A percentile compares a stretch with the other conserved stretches of the same genome.
Evolutionary conservation across 352 stramenopile species (phyloP).

Genomic region (Pythium aphanidermatum): DNA sequence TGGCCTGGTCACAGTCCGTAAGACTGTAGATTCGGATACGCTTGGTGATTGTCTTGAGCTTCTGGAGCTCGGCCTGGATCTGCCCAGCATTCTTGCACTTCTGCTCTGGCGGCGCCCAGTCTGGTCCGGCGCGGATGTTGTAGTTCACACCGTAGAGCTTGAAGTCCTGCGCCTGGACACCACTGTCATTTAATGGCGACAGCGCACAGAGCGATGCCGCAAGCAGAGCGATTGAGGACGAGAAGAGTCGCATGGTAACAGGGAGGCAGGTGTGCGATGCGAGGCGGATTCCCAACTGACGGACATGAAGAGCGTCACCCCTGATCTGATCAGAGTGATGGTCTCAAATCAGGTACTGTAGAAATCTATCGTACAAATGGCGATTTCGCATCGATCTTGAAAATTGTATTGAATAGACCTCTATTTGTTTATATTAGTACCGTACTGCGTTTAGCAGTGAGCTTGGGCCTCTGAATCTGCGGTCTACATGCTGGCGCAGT

Average conservation of each 20-base stretch:
- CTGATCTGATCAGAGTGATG: conserved; percentile 9
- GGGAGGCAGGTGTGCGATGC: no score
- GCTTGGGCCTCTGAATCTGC: no score
- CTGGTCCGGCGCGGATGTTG: conserved; percentile 42
- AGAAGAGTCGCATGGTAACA: conserved; percentile 3
- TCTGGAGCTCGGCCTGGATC: conserved; percentile 40
- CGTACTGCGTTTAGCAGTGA: no score
- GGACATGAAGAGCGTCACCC: background rate
- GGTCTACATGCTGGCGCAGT: no score
- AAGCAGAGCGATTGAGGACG: conserved; percentile 2
- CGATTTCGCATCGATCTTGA: no score
- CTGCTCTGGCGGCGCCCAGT: conserved; percentile 33
- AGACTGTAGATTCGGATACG: conserved; percentile 55
- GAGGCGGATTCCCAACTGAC: background rate
- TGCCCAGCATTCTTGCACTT: conserved; percentile 39
- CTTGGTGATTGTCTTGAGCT: conserved; percentile 30
- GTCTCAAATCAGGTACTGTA: conserved; percentile 1
- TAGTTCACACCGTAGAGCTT: conserved; percentile 67
- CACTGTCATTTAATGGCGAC: no score
- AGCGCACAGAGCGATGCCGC: background rate
- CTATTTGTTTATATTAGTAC: no score
- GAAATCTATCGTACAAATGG: no score
- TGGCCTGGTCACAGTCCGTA: conserved; percentile 47
- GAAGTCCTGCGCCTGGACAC: conserved; percentile 13
- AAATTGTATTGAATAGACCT: no score